phyloP scores from a whole-genome alignment of 73 alveolate genomes.

The Uronychia binucleata region DNA sequence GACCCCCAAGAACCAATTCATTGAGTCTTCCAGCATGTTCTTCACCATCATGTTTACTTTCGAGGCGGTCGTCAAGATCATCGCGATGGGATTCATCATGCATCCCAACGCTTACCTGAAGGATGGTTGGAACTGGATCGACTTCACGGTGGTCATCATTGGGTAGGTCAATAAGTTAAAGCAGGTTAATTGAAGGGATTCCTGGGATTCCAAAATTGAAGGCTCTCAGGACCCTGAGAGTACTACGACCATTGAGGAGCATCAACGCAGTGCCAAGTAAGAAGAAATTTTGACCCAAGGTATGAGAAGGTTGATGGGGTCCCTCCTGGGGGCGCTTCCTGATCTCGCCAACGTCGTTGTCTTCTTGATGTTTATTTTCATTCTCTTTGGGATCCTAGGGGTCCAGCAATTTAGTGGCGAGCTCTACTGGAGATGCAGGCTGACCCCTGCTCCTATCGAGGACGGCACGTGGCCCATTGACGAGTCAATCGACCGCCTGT shows the following conservation, averaged over 20 bases:
- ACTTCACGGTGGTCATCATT: slow-evolving; percentile 25
- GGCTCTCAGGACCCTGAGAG: slow-evolving; percentile 40
- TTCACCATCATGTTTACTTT: slow-evolving; percentile 26
- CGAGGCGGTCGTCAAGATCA: slow-evolving; percentile 36
- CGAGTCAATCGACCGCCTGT: background rate
- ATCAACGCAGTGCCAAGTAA: slow-evolving; percentile 52
- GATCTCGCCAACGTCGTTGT: slow-evolving; percentile 45
- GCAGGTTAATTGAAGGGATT: slow-evolving; percentile 7
- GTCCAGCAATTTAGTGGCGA: slow-evolving; percentile 40
- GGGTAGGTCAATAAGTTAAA: slow-evolving; percentile 11
- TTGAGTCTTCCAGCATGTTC: background rate
- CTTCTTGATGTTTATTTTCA: slow-evolving; percentile 30
- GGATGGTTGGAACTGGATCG: slow-evolving; percentile 62
- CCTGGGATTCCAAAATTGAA: slow-evolving; percentile 22
- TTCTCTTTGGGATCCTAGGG: slow-evolving; percentile 46
- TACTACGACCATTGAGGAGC: slow-evolving; percentile 33
- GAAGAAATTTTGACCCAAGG: too few species aligned
- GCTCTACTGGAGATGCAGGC: slow-evolving; percentile 30
- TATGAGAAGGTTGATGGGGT: slow-evolving; percentile 33
- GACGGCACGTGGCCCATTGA: slow-evolving; percentile 40
- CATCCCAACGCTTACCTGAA: slow-evolving; percentile 35
- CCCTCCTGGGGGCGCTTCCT: slow-evolving; percentile 36
- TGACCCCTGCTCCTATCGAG: slow-evolving; percentile 18
- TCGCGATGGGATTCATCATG: slow-evolving; percentile 37
- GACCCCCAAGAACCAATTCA: background rate